Percentiles rank a stretch among this genome's conserved stretches.
Conservation (phyloP, 1,284 basidiomycete genomes). For the Ceratobasidium sp. region DNA sequence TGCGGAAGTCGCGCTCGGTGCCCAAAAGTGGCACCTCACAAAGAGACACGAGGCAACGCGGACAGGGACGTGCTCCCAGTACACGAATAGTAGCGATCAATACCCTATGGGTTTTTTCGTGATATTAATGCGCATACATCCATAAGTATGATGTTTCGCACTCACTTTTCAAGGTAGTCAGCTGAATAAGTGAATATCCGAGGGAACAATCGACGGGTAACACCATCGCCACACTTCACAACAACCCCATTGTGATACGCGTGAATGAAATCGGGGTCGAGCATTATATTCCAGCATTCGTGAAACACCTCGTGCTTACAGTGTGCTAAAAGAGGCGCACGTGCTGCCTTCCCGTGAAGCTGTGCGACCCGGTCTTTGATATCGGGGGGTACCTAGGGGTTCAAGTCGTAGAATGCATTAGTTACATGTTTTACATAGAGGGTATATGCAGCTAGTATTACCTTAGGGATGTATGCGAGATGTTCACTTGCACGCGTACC, state of each 20-base stretch:
- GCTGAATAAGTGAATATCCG: constrained; percentile 53
- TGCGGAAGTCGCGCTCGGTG: neutral
- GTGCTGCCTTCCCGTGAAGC: neutral
- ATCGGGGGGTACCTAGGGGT: constrained; percentile 50
- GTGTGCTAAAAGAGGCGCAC: constrained; percentile 50
- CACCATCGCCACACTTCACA: constrained; percentile 51
- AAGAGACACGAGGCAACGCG: constrained; percentile 52
- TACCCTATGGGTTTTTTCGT: constrained; percentile 52
- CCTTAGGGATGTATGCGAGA: constrained; percentile 56
- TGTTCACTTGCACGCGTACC: constrained; percentile 55
- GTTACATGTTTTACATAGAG: constrained; percentile 49
- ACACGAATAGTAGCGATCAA: constrained; percentile 57
- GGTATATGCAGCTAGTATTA: constrained; percentile 48
- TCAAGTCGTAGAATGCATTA: too few relatives aligned
- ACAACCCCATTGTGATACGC: constrained; percentile 55
- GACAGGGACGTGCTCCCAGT: constrained; percentile 57
- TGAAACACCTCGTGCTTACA: constrained; percentile 55
- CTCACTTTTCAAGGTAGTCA: constrained; percentile 58
- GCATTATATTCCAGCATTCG: constrained; percentile 52
- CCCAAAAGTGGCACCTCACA: constrained; percentile 13
- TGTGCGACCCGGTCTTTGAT: constrained; percentile 43
- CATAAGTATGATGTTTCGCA: neutral
- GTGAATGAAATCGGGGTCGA: constrained; percentile 54
- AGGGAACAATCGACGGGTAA: constrained; percentile 49
- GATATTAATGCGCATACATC: too few relatives aligned